These are phyloP conservation scores for Babesia bovis DNA, from an alignment of 169 alveolate species.

Conservation along the genomic window DNA sequence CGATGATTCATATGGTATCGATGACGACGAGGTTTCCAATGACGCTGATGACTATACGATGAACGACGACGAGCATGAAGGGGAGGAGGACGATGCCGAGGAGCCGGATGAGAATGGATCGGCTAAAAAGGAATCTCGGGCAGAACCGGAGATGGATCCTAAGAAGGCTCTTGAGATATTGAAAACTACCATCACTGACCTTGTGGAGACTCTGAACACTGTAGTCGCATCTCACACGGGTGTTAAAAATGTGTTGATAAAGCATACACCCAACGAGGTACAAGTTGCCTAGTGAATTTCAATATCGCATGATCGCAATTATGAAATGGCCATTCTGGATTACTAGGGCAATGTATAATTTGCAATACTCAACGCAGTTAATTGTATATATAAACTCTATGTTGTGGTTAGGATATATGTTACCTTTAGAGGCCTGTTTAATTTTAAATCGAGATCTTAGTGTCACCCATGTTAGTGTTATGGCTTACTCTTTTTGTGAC, in stretches of 20 bases:
- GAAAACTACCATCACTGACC: constrained; percentile 17
- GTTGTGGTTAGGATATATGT: too few species aligned
- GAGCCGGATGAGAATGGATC: background rate
- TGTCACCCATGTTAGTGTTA: too few species aligned
- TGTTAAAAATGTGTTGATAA: constrained; percentile 34
- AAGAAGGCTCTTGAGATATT: constrained; percentile 1
- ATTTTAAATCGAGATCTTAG: too few species aligned
- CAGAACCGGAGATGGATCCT: background rate
- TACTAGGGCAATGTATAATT: too few species aligned
- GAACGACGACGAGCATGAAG: constrained; percentile 21
- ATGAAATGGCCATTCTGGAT: background rate
- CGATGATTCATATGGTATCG: constrained; percentile 6
- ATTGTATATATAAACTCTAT: too few species aligned
- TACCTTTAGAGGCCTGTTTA: too few species aligned
- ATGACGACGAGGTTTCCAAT: too few species aligned
- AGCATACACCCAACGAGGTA: background rate
- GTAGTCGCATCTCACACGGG: constrained; percentile 48
- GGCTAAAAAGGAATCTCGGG: constrained; percentile 4
- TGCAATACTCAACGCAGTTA: too few species aligned
- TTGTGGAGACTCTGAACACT: constrained; percentile 30
- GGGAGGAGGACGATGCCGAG: constrained; percentile 5
- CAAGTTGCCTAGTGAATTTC: background rate
- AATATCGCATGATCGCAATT: background rate
- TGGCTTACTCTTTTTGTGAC: background rate
- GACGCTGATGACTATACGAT: constrained; percentile 16